Evolutionary conservation across 2,329 filamentous ascomycete genomes (phyloP), one percentile per base, ranked within the genome.

Genomic region (Cercospora zeae-maydis): DNA sequence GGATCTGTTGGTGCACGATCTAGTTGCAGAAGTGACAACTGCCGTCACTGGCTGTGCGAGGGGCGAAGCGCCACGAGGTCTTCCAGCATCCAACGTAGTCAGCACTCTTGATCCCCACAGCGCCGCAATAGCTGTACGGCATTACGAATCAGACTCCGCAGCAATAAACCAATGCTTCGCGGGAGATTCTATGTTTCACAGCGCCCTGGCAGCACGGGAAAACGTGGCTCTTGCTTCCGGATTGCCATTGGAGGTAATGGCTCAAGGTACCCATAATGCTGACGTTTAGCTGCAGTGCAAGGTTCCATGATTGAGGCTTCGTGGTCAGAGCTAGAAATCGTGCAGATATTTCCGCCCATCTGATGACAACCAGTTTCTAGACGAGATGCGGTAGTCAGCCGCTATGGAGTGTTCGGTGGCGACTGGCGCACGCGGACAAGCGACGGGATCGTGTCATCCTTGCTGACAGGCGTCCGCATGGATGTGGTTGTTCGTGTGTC

Each of bases 201-300:
- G 16, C 36, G 39, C 52, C 36, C 47, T 51, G 34, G 45, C n/a
- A 45, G 14, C 42, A 24, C 11, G 27, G 36, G 27, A 53, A 53
- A 55, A 51, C 58, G 52, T 63, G 62, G 57, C 52, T 53, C 53
- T 9, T 45, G 53, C 33, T 51, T 53, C 52, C 37, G 56, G 47
- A 56, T 30, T 49, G 34, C 51, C 39, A 60, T 63, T 61, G 62
- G 62, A 60, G 58, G 53, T 24, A 57, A 49, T n/a, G 24, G 16
- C 24, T 16, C 45, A 39, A 49, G 51, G 57, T 59, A n/a, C 57
- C 30, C 51, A 63, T 47, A 58, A 52, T 57, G 61, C 56, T 63
- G 62, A 63, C 62, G 62, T 63, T 52, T 57, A 61, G 62, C 62
- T 59, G 62, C 62, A 63, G 58, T 45, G 42, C 39, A 31, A 60